Conservation (phyloP, 192 early-diverging fungal species). For the Coemansia sp. region DNA sequence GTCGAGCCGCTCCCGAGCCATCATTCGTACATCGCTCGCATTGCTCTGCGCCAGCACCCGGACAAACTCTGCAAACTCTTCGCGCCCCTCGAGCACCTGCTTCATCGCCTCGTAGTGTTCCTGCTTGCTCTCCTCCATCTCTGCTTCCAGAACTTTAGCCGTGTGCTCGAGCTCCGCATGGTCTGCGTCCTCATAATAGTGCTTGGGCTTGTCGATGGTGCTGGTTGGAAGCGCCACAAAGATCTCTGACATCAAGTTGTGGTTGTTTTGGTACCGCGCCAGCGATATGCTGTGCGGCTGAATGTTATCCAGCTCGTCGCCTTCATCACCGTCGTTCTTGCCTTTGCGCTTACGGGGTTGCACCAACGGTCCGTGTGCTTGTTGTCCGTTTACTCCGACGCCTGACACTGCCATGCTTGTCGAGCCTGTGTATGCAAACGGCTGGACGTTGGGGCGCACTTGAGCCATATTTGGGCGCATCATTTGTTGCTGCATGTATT, state of each 20-base stretch:
- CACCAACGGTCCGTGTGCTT: constrained; percentile 42
- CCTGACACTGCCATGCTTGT: constrained; percentile 25
- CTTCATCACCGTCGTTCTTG: constrained; percentile 17
- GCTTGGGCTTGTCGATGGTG: constrained; percentile 31
- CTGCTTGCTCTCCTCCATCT: constrained; percentile 24
- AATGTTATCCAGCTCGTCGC: constrained; percentile 37
- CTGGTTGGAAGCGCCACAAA: constrained; percentile 50
- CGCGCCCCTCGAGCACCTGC: constrained; percentile 10
- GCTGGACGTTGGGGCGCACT: constrained; percentile 16
- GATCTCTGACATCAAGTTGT: constrained; percentile 47
- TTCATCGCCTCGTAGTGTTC: constrained; percentile 18
- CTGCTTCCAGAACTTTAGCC: background rate
- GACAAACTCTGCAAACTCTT: constrained; percentile 33
- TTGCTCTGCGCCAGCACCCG: constrained; percentile 7
- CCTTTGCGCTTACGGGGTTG: constrained; percentile 33
- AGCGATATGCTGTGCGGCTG: constrained; percentile 43
- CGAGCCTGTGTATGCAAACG: constrained; percentile 30
- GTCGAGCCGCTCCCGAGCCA: constrained; percentile 24
- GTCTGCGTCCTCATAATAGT: constrained; percentile 36
- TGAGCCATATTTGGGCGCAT: constrained; percentile 27
- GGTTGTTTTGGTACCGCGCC: constrained; percentile 48
- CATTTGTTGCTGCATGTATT: constrained; percentile 30
- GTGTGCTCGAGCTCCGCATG: constrained; percentile 4
- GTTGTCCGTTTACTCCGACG: constrained; percentile 25
- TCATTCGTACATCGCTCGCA: constrained; percentile 24